Conservation (phyloP, 768 basidiomycete species). For the Omphalotus guepiniiformis region DNA sequence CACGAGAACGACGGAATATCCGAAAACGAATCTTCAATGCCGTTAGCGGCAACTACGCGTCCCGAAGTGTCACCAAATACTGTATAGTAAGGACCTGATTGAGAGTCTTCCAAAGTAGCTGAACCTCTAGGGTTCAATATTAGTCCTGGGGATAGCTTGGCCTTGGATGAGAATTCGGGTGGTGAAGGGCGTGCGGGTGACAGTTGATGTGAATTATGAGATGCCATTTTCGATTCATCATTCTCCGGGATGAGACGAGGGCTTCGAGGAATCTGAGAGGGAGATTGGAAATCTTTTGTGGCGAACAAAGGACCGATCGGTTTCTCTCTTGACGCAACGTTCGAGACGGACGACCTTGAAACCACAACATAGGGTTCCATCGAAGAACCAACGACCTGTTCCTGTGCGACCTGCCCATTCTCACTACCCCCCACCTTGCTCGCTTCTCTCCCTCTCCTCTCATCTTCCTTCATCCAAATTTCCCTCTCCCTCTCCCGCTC, state of each 20-base stretch:
- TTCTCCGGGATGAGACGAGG: neutral
- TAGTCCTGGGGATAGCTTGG: too few relatives aligned
- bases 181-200: conserved; percentile 1
- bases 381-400: too few relatives aligned
- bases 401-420: too few relatives aligned
- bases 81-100: conserved; percentile 47
- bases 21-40: conserved; percentile 34
- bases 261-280: neutral
- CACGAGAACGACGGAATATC: conserved; percentile 15
- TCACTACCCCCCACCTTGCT: neutral
- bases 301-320: too few relatives aligned
- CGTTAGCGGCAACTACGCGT: conserved; percentile 39
- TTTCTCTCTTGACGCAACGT: too few relatives aligned
- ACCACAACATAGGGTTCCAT: too few relatives aligned
- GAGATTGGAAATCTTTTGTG: neutral
- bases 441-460: neutral
- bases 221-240: neutral
- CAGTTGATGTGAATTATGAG: too few relatives aligned
- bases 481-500: conserved; percentile 4
- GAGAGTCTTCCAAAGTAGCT: too few relatives aligned
- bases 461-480: neutral
- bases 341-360: too few relatives aligned
- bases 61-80: conserved; percentile 47
- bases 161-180: neutral
- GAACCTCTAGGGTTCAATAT: too few relatives aligned